Evolutionary conservation across 768 basidiomycete genomes (phyloP).

Genomic region (Russula ochroleuca): DNA sequence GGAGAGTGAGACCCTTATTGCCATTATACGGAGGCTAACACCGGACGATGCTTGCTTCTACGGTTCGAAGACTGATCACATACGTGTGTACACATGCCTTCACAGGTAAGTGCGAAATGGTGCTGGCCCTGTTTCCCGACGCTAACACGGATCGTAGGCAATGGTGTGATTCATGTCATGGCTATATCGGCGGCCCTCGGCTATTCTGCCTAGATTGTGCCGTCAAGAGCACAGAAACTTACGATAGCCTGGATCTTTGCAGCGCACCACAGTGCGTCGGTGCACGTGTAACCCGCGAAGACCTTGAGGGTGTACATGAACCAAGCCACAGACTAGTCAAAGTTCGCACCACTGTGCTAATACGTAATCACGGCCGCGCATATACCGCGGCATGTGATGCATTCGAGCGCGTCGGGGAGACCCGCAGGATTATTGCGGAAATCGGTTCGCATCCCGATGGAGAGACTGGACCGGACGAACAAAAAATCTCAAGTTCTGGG

Average conservation of each 20-base stretch:
- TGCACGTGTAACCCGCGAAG: conserved; percentile 21
- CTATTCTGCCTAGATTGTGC: conserved; percentile 36
- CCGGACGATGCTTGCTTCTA: conserved; percentile 32
- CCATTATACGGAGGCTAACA: conserved; percentile 25
- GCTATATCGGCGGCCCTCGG: conserved; percentile 31
- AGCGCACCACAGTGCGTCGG: conserved; percentile 30
- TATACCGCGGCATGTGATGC: background rate
- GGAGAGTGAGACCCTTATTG: conserved; percentile 26
- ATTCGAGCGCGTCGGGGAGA: conserved; percentile 3
- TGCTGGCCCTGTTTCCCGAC: background rate
- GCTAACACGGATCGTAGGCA: conserved; percentile 10
- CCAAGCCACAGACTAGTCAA: conserved; percentile 35
- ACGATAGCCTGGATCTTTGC: conserved; percentile 34
- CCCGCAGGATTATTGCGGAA: conserved; percentile 1
- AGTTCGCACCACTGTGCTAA: conserved; percentile 26
- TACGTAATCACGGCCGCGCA: background rate
- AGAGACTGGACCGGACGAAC: background rate
- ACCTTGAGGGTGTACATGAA: conserved; percentile 30
- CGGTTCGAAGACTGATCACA: conserved; percentile 23
- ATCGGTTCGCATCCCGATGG: background rate
- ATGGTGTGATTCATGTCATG: conserved; percentile 32
- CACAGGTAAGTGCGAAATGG: conserved; percentile 26
- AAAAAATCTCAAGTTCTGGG: background rate
- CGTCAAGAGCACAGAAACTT: conserved; percentile 5
- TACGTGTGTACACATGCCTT: conserved; percentile 26